Base-by-base conservation (phyloP, 2,329 filamentous ascomycete species). In the Colletotrichum sansevieriae region DNA sequence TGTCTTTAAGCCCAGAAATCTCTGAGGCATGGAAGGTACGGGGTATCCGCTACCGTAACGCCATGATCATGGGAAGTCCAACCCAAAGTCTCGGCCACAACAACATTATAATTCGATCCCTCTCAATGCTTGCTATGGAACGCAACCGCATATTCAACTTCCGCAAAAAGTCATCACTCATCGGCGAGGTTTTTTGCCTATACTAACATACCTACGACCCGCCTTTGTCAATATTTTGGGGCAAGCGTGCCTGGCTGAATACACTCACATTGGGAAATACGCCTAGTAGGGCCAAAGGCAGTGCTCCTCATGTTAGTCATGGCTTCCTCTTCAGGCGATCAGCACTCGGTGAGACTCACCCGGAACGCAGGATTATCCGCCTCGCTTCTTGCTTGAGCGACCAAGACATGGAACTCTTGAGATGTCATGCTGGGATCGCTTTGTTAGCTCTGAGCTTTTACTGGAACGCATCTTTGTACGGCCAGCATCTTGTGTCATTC, bases 231-330 rank as follows among this genome's bases (percentile, higher is more conserved):
- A 52, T 35, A 7, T 20, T 18, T 6, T 12, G n/a, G 13, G 22
- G 54, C 22, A 44, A 20, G 12, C 25, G 20, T 18, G 18, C 35
- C 18, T 52, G 47, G 15, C 25, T 29, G n/a, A 13, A 12, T 9
- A n/a, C n/a, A 83, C 86, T 83, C 78, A 90, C 84, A 90, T 74
- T 49, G 87, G 86, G 68, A 90, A 90, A 75, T 90, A 90, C 37
- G 87, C 84, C 88, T 88, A 72, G 18, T 7, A 22, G 9, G 35
- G 46, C 15, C 43, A 12, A 13, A 22, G 35, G 29, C 44, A 18
- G 22, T 59, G 11, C 10, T 43, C 47, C 58, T 33, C 47, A 25
- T 15, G 22, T 70, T 71, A 68, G 55, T 20, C 54, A 49, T 13
- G 35, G 33, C n/a, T 43, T 15, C 15, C 7, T 25, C 22, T 22